phyloP scores from a whole-genome alignment of 441 rosid species.

The Lepidium campestre region DNA sequence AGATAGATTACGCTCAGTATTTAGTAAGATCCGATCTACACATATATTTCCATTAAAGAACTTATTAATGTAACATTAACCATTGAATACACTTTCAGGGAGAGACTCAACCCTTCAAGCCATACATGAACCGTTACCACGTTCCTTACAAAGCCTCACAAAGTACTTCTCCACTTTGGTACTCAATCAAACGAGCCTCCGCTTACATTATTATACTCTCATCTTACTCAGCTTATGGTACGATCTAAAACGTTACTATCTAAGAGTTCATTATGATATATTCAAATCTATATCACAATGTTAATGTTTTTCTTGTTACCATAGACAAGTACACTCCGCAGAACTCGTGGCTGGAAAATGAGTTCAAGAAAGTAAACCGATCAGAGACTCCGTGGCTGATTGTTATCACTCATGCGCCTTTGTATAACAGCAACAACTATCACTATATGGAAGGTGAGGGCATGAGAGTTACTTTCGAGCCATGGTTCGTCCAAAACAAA shows the following conservation, averaged over 20 bases:
- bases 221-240: slow-evolving; percentile 64
- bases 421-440: slow-evolving; percentile 52
- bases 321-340: slow-evolving; percentile 66
- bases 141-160: slow-evolving; percentile 42
- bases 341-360: slow-evolving; percentile 48
- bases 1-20: slow-evolving; percentile 45
- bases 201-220: slow-evolving; percentile 60
- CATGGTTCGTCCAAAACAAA: slow-evolving; percentile 63
- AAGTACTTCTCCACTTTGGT: slow-evolving; percentile 62
- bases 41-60: background rate
- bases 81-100: slow-evolving; percentile 32
- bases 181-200: slow-evolving; percentile 55
- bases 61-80: background rate
- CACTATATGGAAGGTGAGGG: slow-evolving; percentile 80
- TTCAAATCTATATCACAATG: background rate
- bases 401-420: slow-evolving; percentile 52
- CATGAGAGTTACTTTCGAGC: slow-evolving; percentile 61
- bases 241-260: background rate
- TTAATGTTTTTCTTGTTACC: background rate
- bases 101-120: slow-evolving; percentile 47
- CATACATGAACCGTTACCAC: slow-evolving; percentile 38
- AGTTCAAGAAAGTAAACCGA: slow-evolving; percentile 55
- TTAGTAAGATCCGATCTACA: slow-evolving; percentile 33
- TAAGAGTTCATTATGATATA: background rate
- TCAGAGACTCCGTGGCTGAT: slow-evolving; percentile 67